Base-by-base conservation (phyloP, 345 rosid species). In the Raphanus raphanistrum region DNA sequence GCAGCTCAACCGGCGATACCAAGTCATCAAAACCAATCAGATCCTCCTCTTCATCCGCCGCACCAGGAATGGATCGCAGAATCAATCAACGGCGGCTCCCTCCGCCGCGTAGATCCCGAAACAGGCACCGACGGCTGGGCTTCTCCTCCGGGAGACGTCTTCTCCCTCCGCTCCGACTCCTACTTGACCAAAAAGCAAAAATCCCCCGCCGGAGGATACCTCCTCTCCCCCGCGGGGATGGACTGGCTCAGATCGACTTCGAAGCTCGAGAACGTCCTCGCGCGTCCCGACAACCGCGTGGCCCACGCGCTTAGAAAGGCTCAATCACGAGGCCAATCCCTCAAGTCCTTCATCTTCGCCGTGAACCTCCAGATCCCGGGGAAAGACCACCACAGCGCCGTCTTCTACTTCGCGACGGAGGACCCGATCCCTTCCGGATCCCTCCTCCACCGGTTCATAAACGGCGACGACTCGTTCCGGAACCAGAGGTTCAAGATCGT, bases 401-500 rank as follows among this genome's bases (percentile, higher is more conserved):
- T 94, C 6, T 92, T 94, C 72, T 94, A 94, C 85, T 94, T 85
- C 80, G 97, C 89, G 1, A 58, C 97, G 0, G 94, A 92, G 59
- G 95, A 89, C 27, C 92, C 97, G 4, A 82, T 90, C 32, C 87
- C 87, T 2, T 16, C 86, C 64, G 88, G 86, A 1, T 88, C 96
- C 38, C 83, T 90, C 0, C 89, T 94, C 28, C 54, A 90, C 84
- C 86, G 91, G n/a, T 90, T 94, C 71, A 57, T 90, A 13, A 86
- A 90, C 86, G 93, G 87, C 0, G 88, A 88, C 66, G 97, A 94
- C 27, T 77, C 88, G 4, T 92, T 88, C 71, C 77, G 98, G 76
- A 92, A 90, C 74, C 87, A 86, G 79, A 89, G 98, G 73, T 92
- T 94, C 78, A 94, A 94, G 85, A 90, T 94, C 75, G 97, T 92